phyloP scores from a whole-genome alignment of 164 flowering plant species.

The Umbilicus rupestris region DNA sequence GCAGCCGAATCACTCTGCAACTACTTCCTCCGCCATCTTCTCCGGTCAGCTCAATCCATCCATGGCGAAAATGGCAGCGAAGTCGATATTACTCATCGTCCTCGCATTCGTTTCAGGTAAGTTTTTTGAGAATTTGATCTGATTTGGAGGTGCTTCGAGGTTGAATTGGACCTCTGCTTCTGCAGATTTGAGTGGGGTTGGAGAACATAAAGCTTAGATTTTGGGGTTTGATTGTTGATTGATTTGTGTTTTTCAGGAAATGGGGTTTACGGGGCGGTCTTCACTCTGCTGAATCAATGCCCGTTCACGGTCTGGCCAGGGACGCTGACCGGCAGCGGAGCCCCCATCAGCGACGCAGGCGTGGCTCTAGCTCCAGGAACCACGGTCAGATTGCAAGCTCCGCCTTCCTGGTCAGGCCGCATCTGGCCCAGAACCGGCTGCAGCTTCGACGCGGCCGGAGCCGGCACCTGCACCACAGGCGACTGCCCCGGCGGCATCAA shows the following conservation, averaged over 20 bases:
- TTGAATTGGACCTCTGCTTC: no score
- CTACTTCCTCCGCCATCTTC: no score
- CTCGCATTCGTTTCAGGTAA: no score
- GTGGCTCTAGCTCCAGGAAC: conserved; percentile 41
- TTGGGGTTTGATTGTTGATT: no score
- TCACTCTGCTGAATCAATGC: conserved; percentile 62
- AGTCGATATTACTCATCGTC: no score
- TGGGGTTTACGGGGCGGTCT: conserved; percentile 34
- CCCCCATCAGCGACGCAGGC: conserved; percentile 45
- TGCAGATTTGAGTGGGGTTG: no score
- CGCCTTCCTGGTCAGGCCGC: conserved; percentile 83
- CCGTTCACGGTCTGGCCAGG: conserved; percentile 75
- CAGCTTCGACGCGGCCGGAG: conserved; percentile 53
- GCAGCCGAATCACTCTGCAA: no score
- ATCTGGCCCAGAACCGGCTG: conserved; percentile 90
- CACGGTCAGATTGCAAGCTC: conserved; percentile 41
- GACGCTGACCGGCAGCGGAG: conserved; percentile 56
- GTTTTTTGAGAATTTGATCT: background rate
- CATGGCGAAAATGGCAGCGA: no score
- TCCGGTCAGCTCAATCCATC: no score
- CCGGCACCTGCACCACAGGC: conserved; percentile 69
- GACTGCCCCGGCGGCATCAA: conserved; percentile 65
- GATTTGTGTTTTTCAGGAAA: conserved; percentile 19
- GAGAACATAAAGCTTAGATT: no score
- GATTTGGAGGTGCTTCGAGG: background rate